These are phyloP conservation scores for Fistulinella prunicolor DNA, from an alignment of 768 basidiomycete genomes.

Conservation along the genomic window DNA sequence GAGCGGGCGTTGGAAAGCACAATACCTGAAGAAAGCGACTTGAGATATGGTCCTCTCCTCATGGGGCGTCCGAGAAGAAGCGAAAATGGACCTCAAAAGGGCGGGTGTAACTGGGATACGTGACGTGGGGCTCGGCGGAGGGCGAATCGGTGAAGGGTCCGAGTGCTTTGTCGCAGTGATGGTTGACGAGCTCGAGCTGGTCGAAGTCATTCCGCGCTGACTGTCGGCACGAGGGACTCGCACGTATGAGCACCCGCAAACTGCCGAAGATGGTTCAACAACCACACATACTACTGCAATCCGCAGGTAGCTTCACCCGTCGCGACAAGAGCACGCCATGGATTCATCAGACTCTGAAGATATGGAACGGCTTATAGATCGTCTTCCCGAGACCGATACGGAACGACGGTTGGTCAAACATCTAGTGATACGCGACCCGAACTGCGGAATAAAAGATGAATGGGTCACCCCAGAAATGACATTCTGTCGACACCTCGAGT, in stretches of 20 bases:
- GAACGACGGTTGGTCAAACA: conserved; percentile 61
- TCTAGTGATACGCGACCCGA: conserved; percentile 48
- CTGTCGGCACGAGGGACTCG: not conserved
- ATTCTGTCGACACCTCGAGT: conserved; percentile 63
- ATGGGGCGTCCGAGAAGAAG: conserved; percentile 75
- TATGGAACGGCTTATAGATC: conserved; percentile 58
- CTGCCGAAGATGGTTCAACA: conserved; percentile 15
- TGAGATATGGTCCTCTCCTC: conserved; percentile 85
- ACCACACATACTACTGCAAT: too few species aligned
- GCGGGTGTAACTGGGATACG: conserved; percentile 83
- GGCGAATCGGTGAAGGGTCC: conserved; percentile 33
- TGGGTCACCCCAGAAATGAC: conserved; percentile 55
- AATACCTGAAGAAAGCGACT: conserved; percentile 88
- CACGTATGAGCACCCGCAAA: conserved; percentile 14
- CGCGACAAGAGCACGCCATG: conserved; percentile 13
- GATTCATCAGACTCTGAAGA: conserved; percentile 38
- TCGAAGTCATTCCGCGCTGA: conserved; percentile 22
- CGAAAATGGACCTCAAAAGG: conserved; percentile 78
- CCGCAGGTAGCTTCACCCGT: not conserved
- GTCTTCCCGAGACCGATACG: conserved; percentile 55
- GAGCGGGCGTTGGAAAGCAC: conserved; percentile 6
- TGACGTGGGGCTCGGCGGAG: conserved; percentile 46
- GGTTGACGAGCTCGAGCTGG: conserved; percentile 54
- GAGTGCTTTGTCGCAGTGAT: conserved; percentile 36
- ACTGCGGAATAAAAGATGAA: conserved; percentile 50